Percentiles rank a stretch among this genome's conserved stretches.
These are phyloP conservation scores for Phytophthora chlamydospora DNA, from an alignment of 352 stramenopile species.

Conservation along the genomic window DNA sequence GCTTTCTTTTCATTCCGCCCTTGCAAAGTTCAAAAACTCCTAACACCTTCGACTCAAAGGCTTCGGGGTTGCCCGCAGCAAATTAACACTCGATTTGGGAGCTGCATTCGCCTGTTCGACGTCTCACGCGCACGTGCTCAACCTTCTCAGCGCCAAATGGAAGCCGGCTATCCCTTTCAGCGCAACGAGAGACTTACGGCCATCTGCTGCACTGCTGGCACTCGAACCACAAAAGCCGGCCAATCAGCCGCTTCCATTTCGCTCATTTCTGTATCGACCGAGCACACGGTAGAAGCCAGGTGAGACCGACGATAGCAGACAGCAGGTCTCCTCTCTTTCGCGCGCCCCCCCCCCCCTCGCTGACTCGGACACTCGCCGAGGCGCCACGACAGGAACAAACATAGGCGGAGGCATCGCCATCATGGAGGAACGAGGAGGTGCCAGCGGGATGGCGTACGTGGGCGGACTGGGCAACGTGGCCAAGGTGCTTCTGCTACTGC, in stretches of 20 bases:
- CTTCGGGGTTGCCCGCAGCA: too few species aligned
- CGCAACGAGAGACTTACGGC: constrained; percentile 3
- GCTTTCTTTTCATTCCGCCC: too few species aligned
- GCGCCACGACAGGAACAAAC: constrained; percentile 18
- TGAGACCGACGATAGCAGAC: constrained; percentile 14
- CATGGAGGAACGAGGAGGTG: constrained; percentile 57
- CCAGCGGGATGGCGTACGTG: constrained; percentile 49
- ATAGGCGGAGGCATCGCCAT: constrained; percentile 33
- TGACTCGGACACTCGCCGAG: constrained; percentile 10
- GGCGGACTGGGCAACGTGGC: constrained; percentile 68
- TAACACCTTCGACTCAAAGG: too few species aligned
- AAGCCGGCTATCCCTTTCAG: constrained; percentile 2
- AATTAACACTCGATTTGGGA: background rate
- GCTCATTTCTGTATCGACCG: constrained; percentile 18
- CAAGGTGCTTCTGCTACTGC: constrained; percentile 80
- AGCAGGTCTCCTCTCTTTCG: constrained; percentile 14
- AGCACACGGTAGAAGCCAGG: constrained; percentile 23
- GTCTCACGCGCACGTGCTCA: background rate
- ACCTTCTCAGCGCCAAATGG: constrained; percentile 14
- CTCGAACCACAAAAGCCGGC: constrained; percentile 14
- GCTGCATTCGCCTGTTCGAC: background rate
- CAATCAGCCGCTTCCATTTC: constrained; percentile 7
- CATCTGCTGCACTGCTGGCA: constrained; percentile 18
- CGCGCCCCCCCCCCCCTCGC: background rate
- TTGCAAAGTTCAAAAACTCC: too few species aligned